Percentiles rank a stretch among this genome's conserved stretches.
Conservation (phyloP, 441 rosid genomes). For the Croton setiger region DNA sequence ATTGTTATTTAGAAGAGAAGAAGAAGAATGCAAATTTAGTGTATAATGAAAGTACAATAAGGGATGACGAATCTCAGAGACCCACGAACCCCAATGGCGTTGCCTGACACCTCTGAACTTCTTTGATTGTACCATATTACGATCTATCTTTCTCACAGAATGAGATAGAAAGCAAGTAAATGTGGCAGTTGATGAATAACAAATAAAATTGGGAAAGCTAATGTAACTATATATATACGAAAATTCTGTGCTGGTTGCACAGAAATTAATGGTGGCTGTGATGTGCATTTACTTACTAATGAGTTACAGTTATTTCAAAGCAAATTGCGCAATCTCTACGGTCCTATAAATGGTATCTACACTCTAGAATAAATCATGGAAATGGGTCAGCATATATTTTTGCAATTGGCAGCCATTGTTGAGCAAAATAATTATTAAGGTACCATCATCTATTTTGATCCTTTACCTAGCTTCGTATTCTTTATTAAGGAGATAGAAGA, state of each 20-base stretch:
- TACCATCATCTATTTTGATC: too few species aligned
- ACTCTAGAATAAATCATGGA: not conserved
- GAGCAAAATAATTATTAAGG: not conserved
- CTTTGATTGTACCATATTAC: conserved; percentile 74
- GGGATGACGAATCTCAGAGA: conserved; percentile 93
- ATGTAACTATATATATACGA: not conserved
- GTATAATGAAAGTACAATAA: conserved; percentile 36
- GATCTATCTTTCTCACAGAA: not conserved
- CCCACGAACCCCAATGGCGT: conserved; percentile 97
- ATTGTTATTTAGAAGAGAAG: too few species aligned
- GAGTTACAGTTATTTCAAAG: not conserved
- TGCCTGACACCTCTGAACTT: conserved; percentile 99
- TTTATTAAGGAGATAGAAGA: too few species aligned
- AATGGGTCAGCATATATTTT: not conserved
- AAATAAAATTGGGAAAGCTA: not conserved
- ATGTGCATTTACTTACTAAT: not conserved
- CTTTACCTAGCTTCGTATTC: too few species aligned
- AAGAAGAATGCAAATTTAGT: too few species aligned
- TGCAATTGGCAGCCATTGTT: not conserved
- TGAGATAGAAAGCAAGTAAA: too few species aligned
- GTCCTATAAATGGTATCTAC: not conserved
- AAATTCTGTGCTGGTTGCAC: not conserved
- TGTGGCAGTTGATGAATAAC: not conserved
- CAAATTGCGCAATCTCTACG: not conserved
- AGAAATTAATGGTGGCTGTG: not conserved